phyloP scores from a whole-genome alignment of 305 asterid species.

The Fraxinus sp. region DNA sequence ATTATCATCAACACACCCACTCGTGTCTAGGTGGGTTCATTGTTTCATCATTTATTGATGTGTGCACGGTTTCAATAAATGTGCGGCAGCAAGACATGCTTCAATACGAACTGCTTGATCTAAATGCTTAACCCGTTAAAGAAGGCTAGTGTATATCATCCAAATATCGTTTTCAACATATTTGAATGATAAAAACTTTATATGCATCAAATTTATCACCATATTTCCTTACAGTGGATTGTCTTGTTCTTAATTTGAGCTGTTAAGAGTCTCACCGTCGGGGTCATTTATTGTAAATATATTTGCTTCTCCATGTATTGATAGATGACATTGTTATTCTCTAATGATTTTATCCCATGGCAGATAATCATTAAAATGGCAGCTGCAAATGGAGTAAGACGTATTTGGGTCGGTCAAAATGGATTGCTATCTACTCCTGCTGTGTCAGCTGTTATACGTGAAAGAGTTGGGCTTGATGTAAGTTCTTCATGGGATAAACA shows the following conservation, averaged over 20 bases:
- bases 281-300: background rate
- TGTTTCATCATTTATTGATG: background rate
- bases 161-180: background rate
- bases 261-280: background rate
- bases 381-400: slow-evolving; percentile 93
- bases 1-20: background rate
- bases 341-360: slow-evolving; percentile 14
- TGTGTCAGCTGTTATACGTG: slow-evolving; percentile 86
- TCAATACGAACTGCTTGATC: background rate
- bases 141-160: background rate
- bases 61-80: background rate
- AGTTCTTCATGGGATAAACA: slow-evolving; percentile 26
- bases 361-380: slow-evolving; percentile 95
- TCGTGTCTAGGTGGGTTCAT: background rate
- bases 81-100: background rate
- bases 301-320: slow-evolving; percentile 14
- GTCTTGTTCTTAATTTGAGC: background rate
- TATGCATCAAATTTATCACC: background rate
- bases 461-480: slow-evolving; percentile 84
- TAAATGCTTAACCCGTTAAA: background rate
- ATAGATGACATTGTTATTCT: slow-evolving; percentile 13
- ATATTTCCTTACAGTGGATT: background rate
- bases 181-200: background rate
- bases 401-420: slow-evolving; percentile 95
- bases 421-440: slow-evolving; percentile 93